Percentiles rank a stretch among this genome's conserved stretches.
Evolutionary conservation across 2,329 filamentous ascomycete species (phyloP).

Genomic region (Aspergillus tanneri): DNA sequence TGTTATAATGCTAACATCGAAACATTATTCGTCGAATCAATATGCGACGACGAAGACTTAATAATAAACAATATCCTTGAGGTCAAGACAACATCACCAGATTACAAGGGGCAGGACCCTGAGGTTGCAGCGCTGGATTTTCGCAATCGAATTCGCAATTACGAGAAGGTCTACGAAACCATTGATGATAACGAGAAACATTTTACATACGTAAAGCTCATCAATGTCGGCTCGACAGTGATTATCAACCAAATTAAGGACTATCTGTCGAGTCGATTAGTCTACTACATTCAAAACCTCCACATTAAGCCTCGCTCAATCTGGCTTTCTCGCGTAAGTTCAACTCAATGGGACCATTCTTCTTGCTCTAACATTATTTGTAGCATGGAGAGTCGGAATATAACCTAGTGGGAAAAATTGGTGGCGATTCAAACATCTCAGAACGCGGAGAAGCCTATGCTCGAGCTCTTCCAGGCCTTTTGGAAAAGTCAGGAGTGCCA

Average conservation of each 20-base stretch:
- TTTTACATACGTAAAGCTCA: slow-evolving; percentile 94
- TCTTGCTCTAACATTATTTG: slow-evolving; percentile 18
- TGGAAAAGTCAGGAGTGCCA: slow-evolving; percentile 82
- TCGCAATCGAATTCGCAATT: slow-evolving; percentile 89
- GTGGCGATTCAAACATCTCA: slow-evolving; percentile 85
- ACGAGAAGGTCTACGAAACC: slow-evolving; percentile 94
- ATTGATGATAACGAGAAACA: slow-evolving; percentile 85
- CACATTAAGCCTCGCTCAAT: slow-evolving; percentile 96
- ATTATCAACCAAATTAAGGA: slow-evolving; percentile 98
- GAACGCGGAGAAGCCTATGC: slow-evolving; percentile 85
- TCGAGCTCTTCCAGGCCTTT: slow-evolving; percentile 75
- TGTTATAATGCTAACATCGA: slow-evolving; percentile 77
- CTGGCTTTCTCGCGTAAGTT: slow-evolving; percentile 86
- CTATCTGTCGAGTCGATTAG: slow-evolving; percentile 91
- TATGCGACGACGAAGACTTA: slow-evolving; percentile 90
- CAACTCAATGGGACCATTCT: too few relatives aligned
- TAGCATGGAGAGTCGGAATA: slow-evolving; percentile 93
- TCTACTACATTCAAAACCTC: slow-evolving; percentile 98
- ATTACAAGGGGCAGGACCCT: slow-evolving; percentile 91
- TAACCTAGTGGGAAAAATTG: slow-evolving; percentile 87
- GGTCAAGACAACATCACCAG: slow-evolving; percentile 93
- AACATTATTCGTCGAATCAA: slow-evolving; percentile 93
- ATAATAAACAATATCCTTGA: slow-evolving; percentile 99
- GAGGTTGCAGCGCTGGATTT: slow-evolving; percentile 90
- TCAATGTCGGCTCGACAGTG: slow-evolving; percentile 92